Evolutionary conservation across 164 flowering plant species (phyloP).

Genomic region (Annona cherimola): DNA sequence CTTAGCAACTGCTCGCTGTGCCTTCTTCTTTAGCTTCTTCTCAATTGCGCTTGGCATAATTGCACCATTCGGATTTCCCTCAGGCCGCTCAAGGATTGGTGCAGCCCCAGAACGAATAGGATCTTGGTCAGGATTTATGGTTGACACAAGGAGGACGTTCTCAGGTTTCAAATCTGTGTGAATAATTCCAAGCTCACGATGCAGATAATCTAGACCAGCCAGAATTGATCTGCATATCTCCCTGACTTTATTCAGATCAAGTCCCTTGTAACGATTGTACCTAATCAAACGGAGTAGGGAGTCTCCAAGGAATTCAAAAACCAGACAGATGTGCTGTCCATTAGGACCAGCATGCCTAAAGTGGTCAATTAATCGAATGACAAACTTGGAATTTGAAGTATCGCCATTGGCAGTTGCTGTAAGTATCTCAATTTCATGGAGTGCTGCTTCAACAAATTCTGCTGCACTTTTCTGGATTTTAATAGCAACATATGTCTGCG

Average conservation of each 20-base stretch:
- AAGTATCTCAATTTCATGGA: slow-evolving; percentile 85
- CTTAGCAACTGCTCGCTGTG: slow-evolving; percentile 70
- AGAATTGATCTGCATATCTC: slow-evolving; percentile 80
- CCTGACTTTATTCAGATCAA: slow-evolving; percentile 62
- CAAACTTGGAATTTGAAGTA: slow-evolving; percentile 50
- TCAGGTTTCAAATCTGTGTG: slow-evolving; percentile 94
- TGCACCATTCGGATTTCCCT: slow-evolving; percentile 60
- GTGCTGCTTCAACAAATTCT: slow-evolving; percentile 81
- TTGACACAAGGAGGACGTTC: slow-evolving; percentile 70
- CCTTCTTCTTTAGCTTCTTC: slow-evolving; percentile 73
- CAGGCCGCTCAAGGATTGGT: slow-evolving; percentile 82
- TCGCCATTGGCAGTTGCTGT: slow-evolving; percentile 71
- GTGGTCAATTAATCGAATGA: slow-evolving; percentile 67
- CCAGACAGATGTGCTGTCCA: slow-evolving; percentile 94
- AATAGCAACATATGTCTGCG: slow-evolving; percentile 78
- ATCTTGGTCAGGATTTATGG: slow-evolving; percentile 83
- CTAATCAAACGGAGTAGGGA: slow-evolving; percentile 66
- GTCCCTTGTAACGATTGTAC: slow-evolving; percentile 63
- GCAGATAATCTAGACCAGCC: slow-evolving; percentile 82
- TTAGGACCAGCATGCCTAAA: slow-evolving; percentile 93
- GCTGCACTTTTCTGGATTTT: slow-evolving; percentile 92
- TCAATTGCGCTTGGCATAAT: slow-evolving; percentile 44
- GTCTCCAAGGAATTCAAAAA: slow-evolving; percentile 89
- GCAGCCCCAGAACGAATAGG: slow-evolving; percentile 57
- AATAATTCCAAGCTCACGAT: slow-evolving; percentile 68